These are phyloP conservation scores for Krasilnikovozyma curviuscula DNA, from an alignment of 768 basidiomycete genomes.

Conservation along the genomic window DNA sequence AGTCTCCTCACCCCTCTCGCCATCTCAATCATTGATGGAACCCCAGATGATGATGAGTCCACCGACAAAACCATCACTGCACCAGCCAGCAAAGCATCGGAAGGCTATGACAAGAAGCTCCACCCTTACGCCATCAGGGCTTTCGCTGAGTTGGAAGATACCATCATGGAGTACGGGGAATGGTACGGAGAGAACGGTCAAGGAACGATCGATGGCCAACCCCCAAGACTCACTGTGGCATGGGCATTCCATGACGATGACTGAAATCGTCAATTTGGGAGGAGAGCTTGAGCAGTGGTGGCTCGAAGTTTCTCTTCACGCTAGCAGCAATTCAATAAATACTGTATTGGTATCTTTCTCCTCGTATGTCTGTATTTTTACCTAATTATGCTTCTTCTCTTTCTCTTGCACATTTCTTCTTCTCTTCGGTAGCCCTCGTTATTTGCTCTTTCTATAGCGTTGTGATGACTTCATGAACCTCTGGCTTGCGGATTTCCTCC, in stretches of 20 bases:
- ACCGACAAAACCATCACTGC: conserved; percentile 13
- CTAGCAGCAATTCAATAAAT: no score
- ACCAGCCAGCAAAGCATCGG: not conserved
- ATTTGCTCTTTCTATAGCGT: no score
- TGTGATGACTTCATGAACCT: no score
- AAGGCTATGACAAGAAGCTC: conserved; percentile 17
- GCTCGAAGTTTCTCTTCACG: no score
- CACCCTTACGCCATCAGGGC: conserved; percentile 21
- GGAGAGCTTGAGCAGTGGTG: no score
- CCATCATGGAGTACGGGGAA: conserved; percentile 15
- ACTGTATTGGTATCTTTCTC: no score
- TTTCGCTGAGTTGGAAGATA: conserved; percentile 20
- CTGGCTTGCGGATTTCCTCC: no score
- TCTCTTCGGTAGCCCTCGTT: no score
- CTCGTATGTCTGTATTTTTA: no score
- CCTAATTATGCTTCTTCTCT: not conserved
- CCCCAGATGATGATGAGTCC: conserved; percentile 14
- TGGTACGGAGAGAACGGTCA: conserved; percentile 6
- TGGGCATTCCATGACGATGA: conserved; percentile 7
- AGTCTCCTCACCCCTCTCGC: conserved; percentile 23
- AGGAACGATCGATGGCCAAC: conserved; percentile 5
- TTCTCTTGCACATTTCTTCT: not conserved
- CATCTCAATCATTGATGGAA: conserved; percentile 18
- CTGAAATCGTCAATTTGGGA: not conserved
- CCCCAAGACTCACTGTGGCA: conserved; percentile 5